phyloP scores from a whole-genome alignment of 768 basidiomycete genomes.

The Tylopilus plumbeoviolaceoides region DNA sequence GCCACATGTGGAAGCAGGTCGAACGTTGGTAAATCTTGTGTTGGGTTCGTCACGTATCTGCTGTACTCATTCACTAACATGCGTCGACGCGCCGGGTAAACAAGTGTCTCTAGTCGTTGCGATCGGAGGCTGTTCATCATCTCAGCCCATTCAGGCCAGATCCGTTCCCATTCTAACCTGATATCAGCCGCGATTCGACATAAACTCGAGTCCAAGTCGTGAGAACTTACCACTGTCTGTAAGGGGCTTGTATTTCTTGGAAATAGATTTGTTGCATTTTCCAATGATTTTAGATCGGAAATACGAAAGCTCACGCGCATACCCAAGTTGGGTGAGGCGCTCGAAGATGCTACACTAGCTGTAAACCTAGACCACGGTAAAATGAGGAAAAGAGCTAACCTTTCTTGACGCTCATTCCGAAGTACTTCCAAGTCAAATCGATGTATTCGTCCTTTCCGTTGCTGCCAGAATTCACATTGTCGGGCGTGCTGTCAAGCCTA shows the following conservation, averaged over 20 bases:
- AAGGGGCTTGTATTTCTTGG: constrained; percentile 9
- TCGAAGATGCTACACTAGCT: constrained; percentile 15
- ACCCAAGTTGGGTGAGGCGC: constrained; percentile 13
- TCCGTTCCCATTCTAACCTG: constrained; percentile 9
- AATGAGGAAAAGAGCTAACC: neutral
- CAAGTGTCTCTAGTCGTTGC: constrained; percentile 1
- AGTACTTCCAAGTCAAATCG: constrained; percentile 9
- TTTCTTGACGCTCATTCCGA: constrained; percentile 6
- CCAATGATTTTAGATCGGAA: neutral
- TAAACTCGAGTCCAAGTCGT: no score
- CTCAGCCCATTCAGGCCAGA: constrained; percentile 3
- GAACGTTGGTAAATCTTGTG: neutral
- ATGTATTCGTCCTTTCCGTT: constrained; percentile 5
- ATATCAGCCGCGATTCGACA: neutral
- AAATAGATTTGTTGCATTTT: constrained; percentile 2
- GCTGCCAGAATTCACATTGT: constrained; percentile 8
- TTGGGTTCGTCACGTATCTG: constrained; percentile 7
- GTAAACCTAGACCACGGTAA: neutral
- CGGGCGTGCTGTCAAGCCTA: constrained; percentile 7
- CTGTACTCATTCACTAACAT: constrained; percentile 5
- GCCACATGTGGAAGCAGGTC: constrained; percentile 15
- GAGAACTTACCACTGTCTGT: constrained; percentile 7
- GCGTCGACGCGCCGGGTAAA: constrained; percentile 7
- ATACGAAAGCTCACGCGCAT: constrained; percentile 6
- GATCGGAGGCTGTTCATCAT: constrained; percentile 2